Conservation (phyloP, 192 early-diverging fungal species). For the Umbelopsis isabellina region DNA sequence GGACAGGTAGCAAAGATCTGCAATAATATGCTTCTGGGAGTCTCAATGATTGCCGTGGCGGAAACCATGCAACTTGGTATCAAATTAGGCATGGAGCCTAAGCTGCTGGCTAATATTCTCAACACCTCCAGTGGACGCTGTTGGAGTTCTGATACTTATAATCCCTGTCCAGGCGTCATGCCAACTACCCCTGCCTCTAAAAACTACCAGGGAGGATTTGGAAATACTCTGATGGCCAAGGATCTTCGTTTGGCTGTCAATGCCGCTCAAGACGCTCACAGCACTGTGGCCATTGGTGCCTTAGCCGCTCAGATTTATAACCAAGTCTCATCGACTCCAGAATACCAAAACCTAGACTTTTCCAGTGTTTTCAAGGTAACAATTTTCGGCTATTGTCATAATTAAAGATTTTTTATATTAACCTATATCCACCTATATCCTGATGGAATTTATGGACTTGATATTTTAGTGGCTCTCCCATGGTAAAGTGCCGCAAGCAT, state of each 20-base stretch:
- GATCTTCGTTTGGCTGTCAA: conserved; percentile 88
- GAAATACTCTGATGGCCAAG: conserved; percentile 88
- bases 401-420: too few relatives aligned
- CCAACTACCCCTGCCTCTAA: conserved; percentile 76
- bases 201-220: conserved; percentile 91
- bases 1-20: conserved; percentile 96
- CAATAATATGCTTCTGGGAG: conserved; percentile 96
- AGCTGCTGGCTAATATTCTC: conserved; percentile 80
- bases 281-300: conserved; percentile 73
- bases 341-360: conserved; percentile 84
- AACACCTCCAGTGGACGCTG: conserved; percentile 90
- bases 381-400: conserved; percentile 4
- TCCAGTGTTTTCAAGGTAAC: conserved; percentile 68
- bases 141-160: conserved; percentile 93
- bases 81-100: conserved; percentile 85
- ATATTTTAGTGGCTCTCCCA: neutral
- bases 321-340: conserved; percentile 63
- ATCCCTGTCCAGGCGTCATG: conserved; percentile 86
- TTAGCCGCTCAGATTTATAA: conserved; percentile 85
- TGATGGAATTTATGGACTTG: neutral
- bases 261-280: conserved; percentile 75
- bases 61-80: conserved; percentile 94
- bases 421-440: too few relatives aligned
- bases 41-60: conserved; percentile 89
- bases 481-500: neutral